phyloP scores from a whole-genome alignment of 768 basidiomycete species.

The Asterophora parasitica region DNA sequence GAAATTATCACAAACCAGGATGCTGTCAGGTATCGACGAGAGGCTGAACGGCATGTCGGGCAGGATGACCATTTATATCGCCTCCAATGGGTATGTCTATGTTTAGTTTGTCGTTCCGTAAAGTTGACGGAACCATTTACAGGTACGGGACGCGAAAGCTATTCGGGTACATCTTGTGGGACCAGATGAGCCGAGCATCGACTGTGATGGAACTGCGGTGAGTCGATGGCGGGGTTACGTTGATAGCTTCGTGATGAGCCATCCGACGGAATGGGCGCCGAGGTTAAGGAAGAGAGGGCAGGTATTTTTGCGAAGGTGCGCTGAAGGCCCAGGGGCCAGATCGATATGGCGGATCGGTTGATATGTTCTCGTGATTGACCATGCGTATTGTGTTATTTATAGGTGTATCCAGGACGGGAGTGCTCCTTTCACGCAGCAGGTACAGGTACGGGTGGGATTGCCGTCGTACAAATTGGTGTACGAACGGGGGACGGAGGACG shows the following conservation, averaged over 20 bases:
- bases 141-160: slow-evolving; percentile 52
- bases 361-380: slow-evolving; percentile 21
- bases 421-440: slow-evolving; percentile 33
- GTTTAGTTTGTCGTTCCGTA: slow-evolving; percentile 12
- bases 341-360: slow-evolving; percentile 16
- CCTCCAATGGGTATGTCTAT: slow-evolving; percentile 65
- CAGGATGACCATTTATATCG: slow-evolving; percentile 75
- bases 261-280: slow-evolving; percentile 70
- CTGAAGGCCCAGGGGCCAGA: slow-evolving; percentile 7
- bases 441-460: slow-evolving; percentile 50
- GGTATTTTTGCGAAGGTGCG: slow-evolving; percentile 58
- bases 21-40: slow-evolving; percentile 71
- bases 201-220: slow-evolving; percentile 42
- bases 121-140: slow-evolving; percentile 14
- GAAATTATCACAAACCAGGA: slow-evolving; percentile 56
- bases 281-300: slow-evolving; percentile 31
- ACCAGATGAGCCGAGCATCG: slow-evolving; percentile 59
- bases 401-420: slow-evolving; percentile 46
- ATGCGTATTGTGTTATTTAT: slow-evolving; percentile 37
- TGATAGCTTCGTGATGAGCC: slow-evolving; percentile 64
- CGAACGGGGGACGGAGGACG: slow-evolving; percentile 61
- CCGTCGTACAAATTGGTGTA: slow-evolving; percentile 68
- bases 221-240: slow-evolving; percentile 73
- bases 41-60: slow-evolving; percentile 71
- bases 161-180: slow-evolving; percentile 61